These are phyloP conservation scores for Kalaharituber pfeilii DNA, from an alignment of 2,329 filamentous ascomycete genomes.

Conservation along the genomic window DNA sequence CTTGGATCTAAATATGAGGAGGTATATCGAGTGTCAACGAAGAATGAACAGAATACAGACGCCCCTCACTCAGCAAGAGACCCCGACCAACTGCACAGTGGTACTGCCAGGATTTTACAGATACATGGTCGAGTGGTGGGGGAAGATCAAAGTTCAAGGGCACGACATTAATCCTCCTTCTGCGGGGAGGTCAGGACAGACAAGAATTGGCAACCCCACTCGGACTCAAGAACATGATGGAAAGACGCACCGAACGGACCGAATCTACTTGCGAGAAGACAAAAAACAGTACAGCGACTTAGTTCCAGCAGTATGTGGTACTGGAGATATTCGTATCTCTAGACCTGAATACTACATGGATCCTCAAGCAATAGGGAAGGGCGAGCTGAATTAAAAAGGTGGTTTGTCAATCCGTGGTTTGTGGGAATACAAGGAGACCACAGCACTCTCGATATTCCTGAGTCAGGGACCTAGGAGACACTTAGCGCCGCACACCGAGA, in stretches of 20 bases:
- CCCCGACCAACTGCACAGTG: background rate
- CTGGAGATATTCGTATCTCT: constrained; percentile 1
- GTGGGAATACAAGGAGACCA: background rate
- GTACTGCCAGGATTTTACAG: constrained; percentile 7
- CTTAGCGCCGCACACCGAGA: background rate
- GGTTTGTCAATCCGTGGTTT: background rate
- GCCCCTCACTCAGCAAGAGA: constrained; percentile 1
- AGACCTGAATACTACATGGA: constrained; percentile 3
- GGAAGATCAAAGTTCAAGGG: background rate
- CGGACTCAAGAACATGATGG: no score
- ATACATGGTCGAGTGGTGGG: constrained; percentile 2
- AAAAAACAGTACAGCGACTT: background rate
- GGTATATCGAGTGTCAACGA: background rate
- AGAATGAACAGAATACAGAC: constrained; percentile 5
- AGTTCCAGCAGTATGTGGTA: background rate
- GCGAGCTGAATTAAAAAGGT: background rate
- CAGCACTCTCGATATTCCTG: background rate
- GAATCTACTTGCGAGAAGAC: background rate
- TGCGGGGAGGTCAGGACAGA: background rate
- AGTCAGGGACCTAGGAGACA: background rate
- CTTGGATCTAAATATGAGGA: constrained; percentile 5
- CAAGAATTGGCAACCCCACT: background rate
- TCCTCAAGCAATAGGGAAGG: background rate
- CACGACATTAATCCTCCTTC: background rate
- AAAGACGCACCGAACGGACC: background rate